A percentile compares a stretch with the other conserved stretches of the same genome.
Conservation (phyloP, 169 alveolate genomes). For the Plasmodium ovale region DNA sequence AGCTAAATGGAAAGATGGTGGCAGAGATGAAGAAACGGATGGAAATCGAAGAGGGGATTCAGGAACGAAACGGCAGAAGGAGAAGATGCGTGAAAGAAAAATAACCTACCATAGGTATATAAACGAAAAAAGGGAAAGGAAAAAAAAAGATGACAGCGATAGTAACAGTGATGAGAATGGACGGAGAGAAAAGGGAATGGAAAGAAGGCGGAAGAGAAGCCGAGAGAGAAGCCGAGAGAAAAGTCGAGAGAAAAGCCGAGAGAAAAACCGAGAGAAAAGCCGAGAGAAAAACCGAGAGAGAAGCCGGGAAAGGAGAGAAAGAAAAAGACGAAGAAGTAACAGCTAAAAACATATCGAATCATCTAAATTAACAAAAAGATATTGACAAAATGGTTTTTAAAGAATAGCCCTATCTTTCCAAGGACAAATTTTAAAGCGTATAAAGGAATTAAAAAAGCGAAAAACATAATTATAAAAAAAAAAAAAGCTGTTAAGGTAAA, state of each 20-base stretch:
- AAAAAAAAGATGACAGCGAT: neutral
- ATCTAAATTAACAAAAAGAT: too few relatives aligned
- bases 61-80: neutral
- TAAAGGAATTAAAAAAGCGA: neutral
- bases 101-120: too few relatives aligned
- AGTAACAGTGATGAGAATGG: neutral
- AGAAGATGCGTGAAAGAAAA: too few relatives aligned
- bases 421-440: neutral
- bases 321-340: too few relatives aligned
- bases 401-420: neutral
- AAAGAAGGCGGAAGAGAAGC: neutral
- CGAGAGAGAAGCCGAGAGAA: neutral
- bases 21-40: neutral
- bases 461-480: too few relatives aligned
- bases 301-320: slow-evolving; percentile 14
- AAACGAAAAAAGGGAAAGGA: neutral
- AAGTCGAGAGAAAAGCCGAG: neutral
- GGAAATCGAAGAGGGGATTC: neutral
- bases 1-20: neutral
- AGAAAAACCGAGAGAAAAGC: neutral
- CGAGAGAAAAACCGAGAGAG: slow-evolving; percentile 7
- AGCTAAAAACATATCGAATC: too few relatives aligned
- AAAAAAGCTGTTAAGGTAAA: neutral
- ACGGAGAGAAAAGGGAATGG: neutral
- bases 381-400: neutral